A percentile compares a stretch with the other conserved stretches of the same genome.
Evolutionary conservation across 176 grass and related monocot species (phyloP).

Genomic region (Dactylis glomerata): DNA sequence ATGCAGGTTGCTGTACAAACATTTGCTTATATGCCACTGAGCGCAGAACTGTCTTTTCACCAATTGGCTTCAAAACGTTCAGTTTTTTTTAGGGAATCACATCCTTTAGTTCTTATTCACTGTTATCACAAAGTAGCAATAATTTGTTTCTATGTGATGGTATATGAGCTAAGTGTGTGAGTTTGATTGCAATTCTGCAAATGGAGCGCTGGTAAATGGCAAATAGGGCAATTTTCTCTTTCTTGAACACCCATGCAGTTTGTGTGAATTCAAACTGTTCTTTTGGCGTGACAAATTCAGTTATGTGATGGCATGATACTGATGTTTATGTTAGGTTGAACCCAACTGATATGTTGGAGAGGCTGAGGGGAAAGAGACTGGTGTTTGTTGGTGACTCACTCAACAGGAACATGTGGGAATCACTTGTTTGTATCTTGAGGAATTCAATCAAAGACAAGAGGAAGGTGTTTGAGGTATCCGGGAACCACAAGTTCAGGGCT

Average conservation of each 20-base stretch:
- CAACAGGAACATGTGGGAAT: constrained; percentile 99
- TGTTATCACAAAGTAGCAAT: not conserved
- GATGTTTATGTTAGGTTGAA: constrained; percentile 47
- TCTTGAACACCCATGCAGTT: not conserved
- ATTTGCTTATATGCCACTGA: not conserved
- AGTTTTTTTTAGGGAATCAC: too few species aligned
- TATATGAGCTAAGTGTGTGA: not conserved
- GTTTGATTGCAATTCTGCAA: not conserved
- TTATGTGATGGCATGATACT: constrained; percentile 11
- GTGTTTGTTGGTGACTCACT: constrained; percentile 94
- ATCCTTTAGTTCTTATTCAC: not conserved
- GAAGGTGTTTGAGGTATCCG: constrained; percentile 79
- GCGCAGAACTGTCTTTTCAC: not conserved
- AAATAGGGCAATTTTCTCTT: not conserved
- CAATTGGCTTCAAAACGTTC: too few species aligned
- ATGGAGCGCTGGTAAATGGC: too few species aligned
- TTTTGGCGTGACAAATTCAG: constrained; percentile 2
- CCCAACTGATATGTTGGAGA: constrained; percentile 69
- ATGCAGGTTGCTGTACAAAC: not conserved
- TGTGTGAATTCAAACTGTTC: constrained; percentile 13
- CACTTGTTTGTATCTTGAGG: constrained; percentile 72
- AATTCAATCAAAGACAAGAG: constrained; percentile 59
- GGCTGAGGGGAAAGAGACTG: constrained; percentile 73
- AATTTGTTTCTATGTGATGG: not conserved
- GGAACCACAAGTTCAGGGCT: constrained; percentile 57